Percentiles rank a stretch among this genome's conserved stretches.
These are phyloP conservation scores for Hypoxylon sp. DNA, from an alignment of 2,329 filamentous ascomycete genomes.

Conservation along the genomic window DNA sequence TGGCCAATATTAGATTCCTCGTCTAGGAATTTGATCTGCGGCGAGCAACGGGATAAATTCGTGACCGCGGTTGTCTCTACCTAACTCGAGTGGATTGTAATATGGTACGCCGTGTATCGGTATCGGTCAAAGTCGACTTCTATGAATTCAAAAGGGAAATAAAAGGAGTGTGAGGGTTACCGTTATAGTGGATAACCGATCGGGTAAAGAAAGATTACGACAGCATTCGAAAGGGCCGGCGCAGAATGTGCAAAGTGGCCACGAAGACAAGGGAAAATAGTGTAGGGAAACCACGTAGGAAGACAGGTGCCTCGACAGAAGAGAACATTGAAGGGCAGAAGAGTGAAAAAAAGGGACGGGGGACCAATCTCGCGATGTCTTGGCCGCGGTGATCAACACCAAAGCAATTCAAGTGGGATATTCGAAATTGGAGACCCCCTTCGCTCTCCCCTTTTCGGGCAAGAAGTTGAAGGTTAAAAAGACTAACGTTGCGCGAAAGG, in stretches of 20 bases:
- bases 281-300: slow-evolving; percentile 1
- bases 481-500: slow-evolving; percentile 34
- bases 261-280: slow-evolving; percentile 10
- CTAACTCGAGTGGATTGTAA: slow-evolving; percentile 3
- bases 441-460: slow-evolving; percentile 34
- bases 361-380: slow-evolving; percentile 43
- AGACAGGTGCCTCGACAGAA: slow-evolving; percentile 4
- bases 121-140: slow-evolving; percentile 1
- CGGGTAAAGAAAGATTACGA: slow-evolving; percentile 44
- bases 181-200: slow-evolving; percentile 35
- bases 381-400: slow-evolving; percentile 44
- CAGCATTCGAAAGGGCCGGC: slow-evolving; percentile 15
- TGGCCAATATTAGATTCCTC: slow-evolving; percentile 28
- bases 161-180: slow-evolving; percentile 37
- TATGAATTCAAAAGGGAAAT: slow-evolving; percentile 14
- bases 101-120: slow-evolving; percentile 8
- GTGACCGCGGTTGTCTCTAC: slow-evolving; percentile 9
- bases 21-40: slow-evolving; percentile 38
- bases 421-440: slow-evolving; percentile 42
- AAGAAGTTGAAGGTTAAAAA: slow-evolving; percentile 42
- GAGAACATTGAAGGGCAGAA: neutral
- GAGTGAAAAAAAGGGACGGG: slow-evolving; percentile 33
- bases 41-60: slow-evolving; percentile 5
- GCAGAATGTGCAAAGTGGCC: slow-evolving; percentile 19
- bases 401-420: slow-evolving; percentile 38